Base-by-base conservation (phyloP, 805 yeast genomes). In the Candida sonorensis region DNA sequence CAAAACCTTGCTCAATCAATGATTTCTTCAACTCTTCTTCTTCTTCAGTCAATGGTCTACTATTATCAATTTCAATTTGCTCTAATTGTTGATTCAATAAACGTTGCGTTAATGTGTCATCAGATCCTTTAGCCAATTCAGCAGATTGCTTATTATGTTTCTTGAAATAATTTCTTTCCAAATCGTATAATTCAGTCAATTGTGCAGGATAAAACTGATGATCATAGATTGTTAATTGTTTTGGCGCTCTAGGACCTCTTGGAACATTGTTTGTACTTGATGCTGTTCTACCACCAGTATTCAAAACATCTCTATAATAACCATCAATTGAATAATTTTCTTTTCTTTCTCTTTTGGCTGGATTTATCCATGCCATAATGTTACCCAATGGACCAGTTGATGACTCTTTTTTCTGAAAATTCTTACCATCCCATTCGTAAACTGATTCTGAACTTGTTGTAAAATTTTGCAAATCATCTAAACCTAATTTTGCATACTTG, bases 171-270 rank as follows among this genome's bases (percentile, higher is more conserved):
- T 81, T 76, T 46, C 79, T 77, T 52, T 92, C 97, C 56, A 79
- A 70, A 37, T 86, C 95, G 50, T 82, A 77, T 25, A 92, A 54
- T 34, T 81, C 86, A 42, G 72, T 66, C 28, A 92, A 61, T 50
- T 82, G 71, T n/a, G 78, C 69, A 1, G 95, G 86, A 55, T 72
- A 84, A 48, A 92, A 85, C 57, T 92, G 98, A 58, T 88, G 96
- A 51, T 92, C 95, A 51, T 81, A 84, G 24, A 85, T 66, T 37
- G 76, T 77, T 38, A 83, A 63, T 46, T 85, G 92, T 50, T 81
- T 85, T 23, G 97, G 97, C 27, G 94, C 84, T 40, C 72, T 74
- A 12, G 94, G 92, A 2, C 80, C 81, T 8, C 72, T 65, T 27
- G 67, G 64, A 31, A 63, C 62, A 33, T 64, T 62, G 33, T 64